phyloP scores from a whole-genome alignment of 2,329 filamentous ascomycete species.

The Ophiosphaerella narmari region DNA sequence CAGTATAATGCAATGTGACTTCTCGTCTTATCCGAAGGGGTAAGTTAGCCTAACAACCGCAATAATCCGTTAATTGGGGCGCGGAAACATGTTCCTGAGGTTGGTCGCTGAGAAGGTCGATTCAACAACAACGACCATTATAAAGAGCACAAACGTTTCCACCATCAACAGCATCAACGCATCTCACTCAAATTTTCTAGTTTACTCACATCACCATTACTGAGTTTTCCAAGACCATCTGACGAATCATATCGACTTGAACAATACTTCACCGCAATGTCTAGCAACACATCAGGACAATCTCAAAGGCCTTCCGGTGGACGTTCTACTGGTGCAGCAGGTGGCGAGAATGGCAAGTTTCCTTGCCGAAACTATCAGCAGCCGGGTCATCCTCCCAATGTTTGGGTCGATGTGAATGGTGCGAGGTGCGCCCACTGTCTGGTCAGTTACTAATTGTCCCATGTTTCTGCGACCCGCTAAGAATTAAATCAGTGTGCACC shows the following conservation, averaged over 20 bases:
- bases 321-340: slow-evolving; percentile 29
- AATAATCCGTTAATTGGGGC: slow-evolving; percentile 20
- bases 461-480: slow-evolving; percentile 21
- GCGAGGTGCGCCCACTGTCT: slow-evolving; percentile 27
- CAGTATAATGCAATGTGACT: slow-evolving; percentile 25
- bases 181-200: not conserved
- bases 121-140: slow-evolving; percentile 16
- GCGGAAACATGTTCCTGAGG: slow-evolving; percentile 18
- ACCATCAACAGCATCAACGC: slow-evolving; percentile 5
- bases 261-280: not conserved
- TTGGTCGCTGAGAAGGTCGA: slow-evolving; percentile 10
- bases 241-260: not conserved
- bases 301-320: slow-evolving; percentile 21
- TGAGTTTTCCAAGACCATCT: not conserved
- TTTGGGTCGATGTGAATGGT: slow-evolving; percentile 22
- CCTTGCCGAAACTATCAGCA: slow-evolving; percentile 24
- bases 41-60: slow-evolving; percentile 16
- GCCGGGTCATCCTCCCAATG: slow-evolving; percentile 24
- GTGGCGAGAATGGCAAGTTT: slow-evolving; percentile 26
- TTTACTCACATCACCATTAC: not conserved
- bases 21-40: slow-evolving; percentile 8
- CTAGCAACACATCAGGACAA: not conserved
- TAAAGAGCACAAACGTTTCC: slow-evolving; percentile 17
- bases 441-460: slow-evolving; percentile 22
- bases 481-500: slow-evolving; percentile 21